phyloP scores from a whole-genome alignment of 2,329 filamentous ascomycete species.

The Aspergillus latus region DNA sequence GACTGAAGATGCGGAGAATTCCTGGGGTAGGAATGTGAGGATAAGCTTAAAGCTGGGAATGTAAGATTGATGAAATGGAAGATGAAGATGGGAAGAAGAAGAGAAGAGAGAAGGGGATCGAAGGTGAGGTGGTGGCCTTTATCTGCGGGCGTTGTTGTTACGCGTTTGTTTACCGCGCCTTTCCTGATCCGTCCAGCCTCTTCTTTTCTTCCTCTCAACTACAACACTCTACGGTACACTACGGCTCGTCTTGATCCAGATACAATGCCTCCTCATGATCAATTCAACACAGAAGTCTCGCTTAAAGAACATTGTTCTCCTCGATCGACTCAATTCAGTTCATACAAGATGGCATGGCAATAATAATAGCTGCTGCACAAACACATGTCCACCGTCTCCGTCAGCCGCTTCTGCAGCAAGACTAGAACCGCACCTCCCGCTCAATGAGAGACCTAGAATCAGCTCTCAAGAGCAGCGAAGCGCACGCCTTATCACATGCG shows the following conservation, averaged over 20 bases:
- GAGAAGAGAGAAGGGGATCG: constrained; percentile 10
- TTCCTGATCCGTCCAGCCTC: constrained; percentile 19
- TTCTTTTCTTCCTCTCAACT: background rate
- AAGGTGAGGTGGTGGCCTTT: constrained; percentile 16
- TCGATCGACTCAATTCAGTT: background rate
- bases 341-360: background rate
- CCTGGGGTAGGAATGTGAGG: constrained; percentile 21
- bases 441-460: background rate
- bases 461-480: background rate
- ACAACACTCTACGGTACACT: background rate
- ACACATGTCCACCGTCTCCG: background rate
- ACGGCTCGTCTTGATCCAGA: background rate
- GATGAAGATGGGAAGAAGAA: constrained; percentile 19
- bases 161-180: constrained; percentile 28
- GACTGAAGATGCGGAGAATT: constrained; percentile 24
- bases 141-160: constrained; percentile 16
- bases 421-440: background rate
- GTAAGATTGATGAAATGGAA: background rate
- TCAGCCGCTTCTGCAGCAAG: constrained; percentile 7
- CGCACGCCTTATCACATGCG: constrained; percentile 12
- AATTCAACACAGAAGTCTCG: background rate
- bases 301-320: background rate
- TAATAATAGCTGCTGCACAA: background rate
- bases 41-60: constrained; percentile 19
- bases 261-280: background rate